Evolutionary conservation across 2,329 filamentous ascomycete species (phyloP).

Genomic region (Trichoderma oligosporum): DNA sequence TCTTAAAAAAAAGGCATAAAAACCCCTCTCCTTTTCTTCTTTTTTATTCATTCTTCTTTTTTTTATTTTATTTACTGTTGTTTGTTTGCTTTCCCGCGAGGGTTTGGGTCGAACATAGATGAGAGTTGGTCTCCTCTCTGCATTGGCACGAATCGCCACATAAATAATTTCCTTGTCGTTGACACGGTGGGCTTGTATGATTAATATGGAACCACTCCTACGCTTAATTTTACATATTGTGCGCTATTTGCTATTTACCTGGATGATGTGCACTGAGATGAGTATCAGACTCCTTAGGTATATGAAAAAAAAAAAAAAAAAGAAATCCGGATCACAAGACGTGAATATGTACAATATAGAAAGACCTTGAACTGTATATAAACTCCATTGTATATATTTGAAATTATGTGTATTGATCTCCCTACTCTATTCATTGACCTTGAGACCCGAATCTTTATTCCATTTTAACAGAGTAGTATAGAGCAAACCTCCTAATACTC

Average conservation of each 20-base stretch:
- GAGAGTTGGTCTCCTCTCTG: conserved; percentile 16
- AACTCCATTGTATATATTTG: not conserved
- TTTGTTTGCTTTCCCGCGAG: not conserved
- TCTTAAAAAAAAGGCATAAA: too few species aligned
- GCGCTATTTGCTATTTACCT: not conserved
- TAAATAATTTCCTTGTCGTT: conserved; percentile 5
- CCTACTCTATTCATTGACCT: not conserved
- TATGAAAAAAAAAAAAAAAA: not conserved
- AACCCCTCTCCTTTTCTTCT: not conserved
- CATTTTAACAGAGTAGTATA: too few species aligned
- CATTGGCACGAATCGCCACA: conserved; percentile 6
- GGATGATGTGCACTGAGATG: not conserved
- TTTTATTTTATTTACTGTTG: not conserved
- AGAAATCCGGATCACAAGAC: not conserved
- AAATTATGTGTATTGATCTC: not conserved
- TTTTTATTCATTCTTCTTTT: not conserved
- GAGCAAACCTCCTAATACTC: too few species aligned
- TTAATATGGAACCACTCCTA: conserved; percentile 15
- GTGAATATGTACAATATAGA: conserved; percentile 7
- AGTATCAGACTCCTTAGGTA: not conserved
- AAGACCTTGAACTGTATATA: not conserved
- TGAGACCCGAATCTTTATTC: not conserved
- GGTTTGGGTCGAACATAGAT: conserved; percentile 11
- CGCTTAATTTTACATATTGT: not conserved
- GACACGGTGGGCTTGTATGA: conserved; percentile 7